Percentiles rank a stretch among this genome's conserved stretches.
Evolutionary conservation across 176 grass and related monocot species (phyloP).

Genomic region (sorghum (Sorghum bicolor)): Sorghum_bicolor_NCBIv3 NC_012872.2:73450001-73450500

Average conservation of each 20-base stretch:
- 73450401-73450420: not conserved
- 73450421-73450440: not conserved
- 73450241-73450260: not conserved
- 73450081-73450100: not conserved
- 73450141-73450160: not conserved
- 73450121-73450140: not conserved
- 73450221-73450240: not conserved
- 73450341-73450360: not conserved
- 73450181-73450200: not conserved
- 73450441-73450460: not conserved
- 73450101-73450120: not conserved
- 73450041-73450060: not conserved
- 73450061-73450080: not conserved
- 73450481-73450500: not conserved
- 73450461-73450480: not conserved
- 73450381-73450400: not conserved
- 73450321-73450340: not conserved
- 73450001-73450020: not conserved
- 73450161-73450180: conserved; percentile 1
- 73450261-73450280: not conserved
- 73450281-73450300: not conserved
- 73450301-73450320: not conserved
- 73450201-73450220: conserved; percentile 4
- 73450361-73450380: not conserved
- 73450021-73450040: not conserved